Base-by-base conservation (phyloP, 2,329 filamentous ascomycete species). In the Fusarium anthophilum region DNA sequence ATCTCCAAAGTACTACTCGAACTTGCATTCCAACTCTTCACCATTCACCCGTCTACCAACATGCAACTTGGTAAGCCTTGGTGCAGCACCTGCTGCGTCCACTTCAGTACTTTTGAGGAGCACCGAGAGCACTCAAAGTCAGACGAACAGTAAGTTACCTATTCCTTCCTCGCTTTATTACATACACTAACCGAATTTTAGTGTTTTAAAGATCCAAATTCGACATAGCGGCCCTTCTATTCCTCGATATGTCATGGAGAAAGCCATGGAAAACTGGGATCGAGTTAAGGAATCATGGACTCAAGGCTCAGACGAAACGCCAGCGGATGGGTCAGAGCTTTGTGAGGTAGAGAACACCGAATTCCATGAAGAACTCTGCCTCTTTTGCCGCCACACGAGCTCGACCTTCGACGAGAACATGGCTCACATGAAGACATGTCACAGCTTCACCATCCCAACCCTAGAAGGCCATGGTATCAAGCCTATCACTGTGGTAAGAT, bases 361-460 rank as follows among this genome's bases (percentile, higher is more conserved):
- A 26, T 61, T 70, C 12, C 6, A 20, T 9, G 22, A 37, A 11
- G 28, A 48, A 6, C 41, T 22, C 4, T 71, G 67, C 13, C 48
- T 71, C 18, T 67, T 71, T 43, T 71, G 62, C 41, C 24, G 41
- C 4, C 56, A 50, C 5, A 37, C 2, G 8, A 61, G 18, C 17
- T 20, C 17, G 18, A 37, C 28, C 15, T 80, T 87, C 7, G 72
- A 82, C 9, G 72, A 79, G 6, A 88, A 82, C 63, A 53, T 87
- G 12, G 53, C 63, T 4, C 88, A 90, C 78, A 90, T 90, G 88
- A 82, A 81, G 43, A 81, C 81, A 32, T 63, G 79, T 6, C 88
- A 90, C 74, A 82, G 86, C 57, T 82, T 90, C 37, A 81, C 82
- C 47, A 77, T 89, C 20, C 84, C 83, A 22, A 76, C 82, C 39